Conservation (phyloP, 257 asterid genomes). For the Ballota nigra region DNA sequence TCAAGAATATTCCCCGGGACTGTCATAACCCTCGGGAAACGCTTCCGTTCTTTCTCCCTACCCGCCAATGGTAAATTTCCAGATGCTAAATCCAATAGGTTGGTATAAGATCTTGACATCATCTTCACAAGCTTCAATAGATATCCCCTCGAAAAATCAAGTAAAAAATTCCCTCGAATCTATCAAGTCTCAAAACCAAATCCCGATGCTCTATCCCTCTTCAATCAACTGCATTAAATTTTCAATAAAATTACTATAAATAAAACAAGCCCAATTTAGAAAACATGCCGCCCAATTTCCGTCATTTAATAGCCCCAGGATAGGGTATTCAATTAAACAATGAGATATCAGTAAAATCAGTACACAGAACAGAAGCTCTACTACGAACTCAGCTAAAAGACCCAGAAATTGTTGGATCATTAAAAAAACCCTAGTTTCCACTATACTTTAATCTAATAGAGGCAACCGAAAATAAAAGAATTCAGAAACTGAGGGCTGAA, state of each 20-base stretch:
- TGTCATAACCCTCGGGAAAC: conserved; percentile 78
- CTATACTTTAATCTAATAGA: background rate
- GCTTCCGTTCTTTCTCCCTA: conserved; percentile 68
- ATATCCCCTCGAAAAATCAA: conserved; percentile 19
- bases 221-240: conserved; percentile 39
- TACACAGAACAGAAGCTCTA: conserved; percentile 14
- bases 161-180: conserved; percentile 22
- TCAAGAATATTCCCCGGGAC: conserved; percentile 81
- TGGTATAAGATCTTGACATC: conserved; percentile 94
- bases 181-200: conserved; percentile 22
- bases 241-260: background rate
- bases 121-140: conserved; percentile 42
- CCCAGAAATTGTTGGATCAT: conserved; percentile 8
- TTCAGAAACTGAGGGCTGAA: conserved; percentile 24
- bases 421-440: conserved; percentile 24
- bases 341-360: conserved; percentile 19
- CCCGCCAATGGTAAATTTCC: conserved; percentile 77
- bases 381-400: conserved; percentile 4
- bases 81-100: conserved; percentile 84
- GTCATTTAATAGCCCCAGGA: conserved; percentile 1
- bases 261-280: conserved; percentile 1
- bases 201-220: conserved; percentile 17
- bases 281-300: conserved; percentile 8
- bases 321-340: conserved; percentile 29
- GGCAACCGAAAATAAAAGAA: background rate